Conservation (phyloP, 768 basidiomycete species). For the Gymnopilus dilepis region DNA sequence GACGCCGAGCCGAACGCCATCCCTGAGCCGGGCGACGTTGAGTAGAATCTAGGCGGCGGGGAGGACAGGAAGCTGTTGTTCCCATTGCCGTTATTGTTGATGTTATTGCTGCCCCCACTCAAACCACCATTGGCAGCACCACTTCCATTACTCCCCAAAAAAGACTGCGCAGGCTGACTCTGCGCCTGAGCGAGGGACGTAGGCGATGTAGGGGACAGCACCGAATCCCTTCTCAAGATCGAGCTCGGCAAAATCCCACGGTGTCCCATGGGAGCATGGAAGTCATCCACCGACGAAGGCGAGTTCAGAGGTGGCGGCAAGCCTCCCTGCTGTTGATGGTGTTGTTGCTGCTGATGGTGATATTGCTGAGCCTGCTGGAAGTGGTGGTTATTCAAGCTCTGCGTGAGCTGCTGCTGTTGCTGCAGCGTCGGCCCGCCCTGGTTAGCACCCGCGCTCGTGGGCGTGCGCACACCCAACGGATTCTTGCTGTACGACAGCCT, state of each 20-base stretch:
- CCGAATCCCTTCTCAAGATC: slow-evolving; percentile 24
- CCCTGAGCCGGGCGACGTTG: slow-evolving; percentile 40
- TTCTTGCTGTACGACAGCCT: slow-evolving; percentile 98
- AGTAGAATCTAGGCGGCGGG: slow-evolving; percentile 52
- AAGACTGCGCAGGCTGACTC: slow-evolving; percentile 1
- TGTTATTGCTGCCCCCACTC: slow-evolving; percentile 6
- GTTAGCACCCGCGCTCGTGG: slow-evolving; percentile 58
- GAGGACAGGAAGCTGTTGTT: slow-evolving; percentile 44
- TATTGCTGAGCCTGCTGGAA: slow-evolving; percentile 24
- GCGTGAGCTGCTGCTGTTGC: slow-evolving; percentile 44
- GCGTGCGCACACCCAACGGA: slow-evolving; percentile 90
- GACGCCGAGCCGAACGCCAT: slow-evolving; percentile 32
- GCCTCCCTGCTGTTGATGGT: slow-evolving; percentile 7
- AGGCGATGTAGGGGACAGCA: slow-evolving; percentile 20
- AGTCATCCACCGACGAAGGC: slow-evolving; percentile 25
- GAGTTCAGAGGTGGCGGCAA: slow-evolving; percentile 11
- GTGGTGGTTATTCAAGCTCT: slow-evolving; percentile 36
- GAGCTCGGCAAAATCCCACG: slow-evolving; percentile 14
- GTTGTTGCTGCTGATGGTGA: slow-evolving; percentile 6
- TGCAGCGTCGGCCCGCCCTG: slow-evolving; percentile 42
- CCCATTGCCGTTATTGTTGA: slow-evolving; percentile 17
- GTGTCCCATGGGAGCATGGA: slow-evolving; percentile 18
- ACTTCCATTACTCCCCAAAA: neutral
- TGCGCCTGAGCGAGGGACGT: slow-evolving; percentile 15
- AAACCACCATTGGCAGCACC: neutral